phyloP scores from a whole-genome alignment of 1,284 basidiomycete genomes.

The Moesziomyces parantarcticus region DNA sequence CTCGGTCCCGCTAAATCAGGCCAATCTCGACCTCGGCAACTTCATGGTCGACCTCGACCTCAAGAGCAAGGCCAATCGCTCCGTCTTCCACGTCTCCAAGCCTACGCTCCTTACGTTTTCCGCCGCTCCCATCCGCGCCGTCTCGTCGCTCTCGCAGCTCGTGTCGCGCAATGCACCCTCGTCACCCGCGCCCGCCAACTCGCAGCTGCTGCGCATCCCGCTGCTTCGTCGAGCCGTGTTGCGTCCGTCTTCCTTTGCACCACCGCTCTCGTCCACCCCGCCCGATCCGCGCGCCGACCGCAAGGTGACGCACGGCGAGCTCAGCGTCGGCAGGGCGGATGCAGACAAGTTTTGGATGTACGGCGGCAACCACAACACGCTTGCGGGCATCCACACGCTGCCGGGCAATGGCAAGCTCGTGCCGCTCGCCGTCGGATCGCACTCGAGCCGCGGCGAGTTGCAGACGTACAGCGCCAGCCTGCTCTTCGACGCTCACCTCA shows the following conservation, averaged over 20 bases:
- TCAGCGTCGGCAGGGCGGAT: constrained; percentile 56
- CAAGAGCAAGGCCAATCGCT: constrained; percentile 24
- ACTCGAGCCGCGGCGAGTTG: constrained; percentile 56
- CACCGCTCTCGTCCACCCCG: constrained; percentile 23
- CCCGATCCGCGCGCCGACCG: constrained; percentile 28
- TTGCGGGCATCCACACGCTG: constrained; percentile 24
- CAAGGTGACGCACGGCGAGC: constrained; percentile 41
- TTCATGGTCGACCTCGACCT: constrained; percentile 63
- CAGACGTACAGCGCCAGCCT: constrained; percentile 58
- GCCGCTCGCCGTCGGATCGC: constrained; percentile 34
- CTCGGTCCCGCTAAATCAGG: constrained; percentile 57
- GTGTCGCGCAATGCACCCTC: constrained; percentile 46
- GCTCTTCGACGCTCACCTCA: constrained; percentile 63
- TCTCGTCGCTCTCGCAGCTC: constrained; percentile 32
- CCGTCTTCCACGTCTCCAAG: constrained; percentile 40
- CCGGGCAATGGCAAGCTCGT: constrained; percentile 19
- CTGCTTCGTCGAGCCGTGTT: constrained; percentile 51
- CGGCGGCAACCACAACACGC: constrained; percentile 44
- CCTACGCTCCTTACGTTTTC: constrained; percentile 46
- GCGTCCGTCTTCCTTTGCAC: constrained; percentile 33
- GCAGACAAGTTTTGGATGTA: constrained; percentile 57
- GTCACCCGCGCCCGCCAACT: constrained; percentile 17
- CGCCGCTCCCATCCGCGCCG: constrained; percentile 42
- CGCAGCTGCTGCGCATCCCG: constrained; percentile 54
- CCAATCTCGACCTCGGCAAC: constrained; percentile 63